phyloP scores from a whole-genome alignment of 768 basidiomycete genomes.

The Steccherinum ochraceum region DNA sequence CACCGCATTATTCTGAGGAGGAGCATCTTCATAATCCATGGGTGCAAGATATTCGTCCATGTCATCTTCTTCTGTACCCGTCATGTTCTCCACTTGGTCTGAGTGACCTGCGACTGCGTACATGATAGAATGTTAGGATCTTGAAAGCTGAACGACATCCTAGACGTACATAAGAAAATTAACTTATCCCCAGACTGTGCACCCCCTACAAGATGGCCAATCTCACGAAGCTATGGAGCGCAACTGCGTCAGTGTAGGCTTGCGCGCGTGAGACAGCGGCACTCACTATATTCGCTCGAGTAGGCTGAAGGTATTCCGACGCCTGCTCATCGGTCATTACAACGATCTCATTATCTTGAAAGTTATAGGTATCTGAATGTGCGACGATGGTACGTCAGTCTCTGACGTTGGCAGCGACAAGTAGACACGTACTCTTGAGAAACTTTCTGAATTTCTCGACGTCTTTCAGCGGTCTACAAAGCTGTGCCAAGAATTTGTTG shows the following conservation, averaged over 20 bases:
- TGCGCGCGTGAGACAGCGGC: too few relatives aligned
- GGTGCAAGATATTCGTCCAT: too few relatives aligned
- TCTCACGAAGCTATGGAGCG: neutral
- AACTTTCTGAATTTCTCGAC: too few relatives aligned
- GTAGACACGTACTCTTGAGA: too few relatives aligned
- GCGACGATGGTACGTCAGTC: too few relatives aligned
- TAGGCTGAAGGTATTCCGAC: neutral
- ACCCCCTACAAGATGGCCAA: neutral
- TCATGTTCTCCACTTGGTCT: conserved; percentile 3
- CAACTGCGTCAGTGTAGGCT: neutral
- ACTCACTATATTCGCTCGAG: neutral
- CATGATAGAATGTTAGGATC: too few relatives aligned
- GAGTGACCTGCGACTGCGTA: conserved; percentile 8
- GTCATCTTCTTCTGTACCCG: conserved; percentile 6
- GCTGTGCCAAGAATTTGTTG: too few relatives aligned
- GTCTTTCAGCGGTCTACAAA: too few relatives aligned
- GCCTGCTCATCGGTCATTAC: neutral
- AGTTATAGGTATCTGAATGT: too few relatives aligned
- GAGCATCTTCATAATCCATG: neutral
- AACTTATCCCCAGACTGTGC: neutral
- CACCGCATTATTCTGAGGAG: too few relatives aligned
- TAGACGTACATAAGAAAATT: neutral
- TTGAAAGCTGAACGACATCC: too few relatives aligned
- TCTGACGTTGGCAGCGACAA: too few relatives aligned
- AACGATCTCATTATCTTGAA: neutral